Percentiles rank a stretch among this genome's conserved stretches.
Conservation (phyloP, 495 filamentous ascomycete genomes). For the Xylaria palmicola region DNA sequence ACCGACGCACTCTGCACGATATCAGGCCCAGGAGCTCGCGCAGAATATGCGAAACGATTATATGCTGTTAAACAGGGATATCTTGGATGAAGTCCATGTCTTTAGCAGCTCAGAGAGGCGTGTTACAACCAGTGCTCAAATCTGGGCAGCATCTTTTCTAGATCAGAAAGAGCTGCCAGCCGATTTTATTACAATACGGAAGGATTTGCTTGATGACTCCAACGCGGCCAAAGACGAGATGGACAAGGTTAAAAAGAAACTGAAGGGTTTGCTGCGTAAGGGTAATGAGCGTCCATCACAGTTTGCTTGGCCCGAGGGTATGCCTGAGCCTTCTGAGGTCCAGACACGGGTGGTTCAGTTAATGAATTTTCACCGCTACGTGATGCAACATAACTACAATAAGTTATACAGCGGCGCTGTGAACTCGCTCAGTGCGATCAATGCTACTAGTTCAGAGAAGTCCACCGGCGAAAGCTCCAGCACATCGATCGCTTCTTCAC, state of each 20-base stretch:
- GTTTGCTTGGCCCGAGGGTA: slow-evolving; percentile 96
- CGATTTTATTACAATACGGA: slow-evolving; percentile 82
- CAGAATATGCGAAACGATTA: slow-evolving; percentile 95
- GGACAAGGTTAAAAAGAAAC: slow-evolving; percentile 99
- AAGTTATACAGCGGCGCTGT: slow-evolving; percentile 67
- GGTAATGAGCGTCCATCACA: slow-evolving; percentile 86
- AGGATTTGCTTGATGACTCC: slow-evolving; percentile 93
- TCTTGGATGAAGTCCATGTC: slow-evolving; percentile 83
- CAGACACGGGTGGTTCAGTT: slow-evolving; percentile 88
- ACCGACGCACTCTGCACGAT: slow-evolving; percentile 93
- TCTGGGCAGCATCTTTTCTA: slow-evolving; percentile 89
- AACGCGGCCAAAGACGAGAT: slow-evolving; percentile 99
- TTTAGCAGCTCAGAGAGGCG: slow-evolving; percentile 94
- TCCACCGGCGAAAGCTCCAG: slow-evolving; percentile 36
- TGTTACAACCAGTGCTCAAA: slow-evolving; percentile 94
- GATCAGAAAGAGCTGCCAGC: slow-evolving; percentile 80
- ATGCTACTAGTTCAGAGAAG: slow-evolving; percentile 43
- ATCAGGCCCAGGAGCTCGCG: slow-evolving; percentile 91
- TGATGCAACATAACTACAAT: slow-evolving; percentile 89
- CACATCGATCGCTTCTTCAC: slow-evolving; percentile 40
- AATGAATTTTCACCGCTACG: slow-evolving; percentile 93
- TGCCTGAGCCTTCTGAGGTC: slow-evolving; percentile 88
- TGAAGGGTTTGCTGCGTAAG: slow-evolving; percentile 85
- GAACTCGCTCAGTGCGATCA: slow-evolving; percentile 56
- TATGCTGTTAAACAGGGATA: slow-evolving; percentile 87